These are phyloP conservation scores for Pichia cephalocereana DNA, from an alignment of 805 yeast genomes.

Conservation along the genomic window DNA sequence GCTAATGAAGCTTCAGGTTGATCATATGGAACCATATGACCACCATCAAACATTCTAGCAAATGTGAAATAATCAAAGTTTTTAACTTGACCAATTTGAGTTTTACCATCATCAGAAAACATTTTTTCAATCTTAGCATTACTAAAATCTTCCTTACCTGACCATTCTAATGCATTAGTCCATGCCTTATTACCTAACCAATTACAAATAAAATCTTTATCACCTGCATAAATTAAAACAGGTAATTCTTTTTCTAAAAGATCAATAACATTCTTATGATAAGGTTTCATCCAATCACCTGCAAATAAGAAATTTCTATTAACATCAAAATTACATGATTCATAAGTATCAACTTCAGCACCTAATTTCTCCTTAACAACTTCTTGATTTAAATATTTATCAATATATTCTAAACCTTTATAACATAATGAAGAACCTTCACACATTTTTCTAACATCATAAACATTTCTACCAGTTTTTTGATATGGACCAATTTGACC, in stretches of 20 bases:
- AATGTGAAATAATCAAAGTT: constrained; percentile 64
- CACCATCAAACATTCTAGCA: constrained; percentile 71
- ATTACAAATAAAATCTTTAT: constrained; percentile 85
- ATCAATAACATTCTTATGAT: constrained; percentile 45
- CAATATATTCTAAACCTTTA: constrained; percentile 38
- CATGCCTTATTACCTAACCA: constrained; percentile 89
- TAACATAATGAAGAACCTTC: constrained; percentile 47
- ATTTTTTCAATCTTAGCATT: constrained; percentile 19
- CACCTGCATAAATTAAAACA: constrained; percentile 88
- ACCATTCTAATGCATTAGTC: constrained; percentile 64
- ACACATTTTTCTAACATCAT: constrained; percentile 51
- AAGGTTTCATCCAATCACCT: constrained; percentile 65
- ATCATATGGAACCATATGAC: constrained; percentile 90
- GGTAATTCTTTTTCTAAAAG: constrained; percentile 63
- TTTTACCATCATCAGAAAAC: constrained; percentile 24
- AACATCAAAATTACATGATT: constrained; percentile 43
- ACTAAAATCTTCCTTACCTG: constrained; percentile 28
- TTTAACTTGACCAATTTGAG: constrained; percentile 64
- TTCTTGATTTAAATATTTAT: constrained; percentile 43
- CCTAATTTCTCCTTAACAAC: constrained; percentile 49
- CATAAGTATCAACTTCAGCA: constrained; percentile 41
- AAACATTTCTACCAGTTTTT: constrained; percentile 52
- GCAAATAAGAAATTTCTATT: constrained; percentile 41
- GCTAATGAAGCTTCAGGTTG: constrained; percentile 67
- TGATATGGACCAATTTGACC: constrained; percentile 52